phyloP scores from a whole-genome alignment of 345 rosid genomes.

The Psidium friedrichsthalianum region DNA sequence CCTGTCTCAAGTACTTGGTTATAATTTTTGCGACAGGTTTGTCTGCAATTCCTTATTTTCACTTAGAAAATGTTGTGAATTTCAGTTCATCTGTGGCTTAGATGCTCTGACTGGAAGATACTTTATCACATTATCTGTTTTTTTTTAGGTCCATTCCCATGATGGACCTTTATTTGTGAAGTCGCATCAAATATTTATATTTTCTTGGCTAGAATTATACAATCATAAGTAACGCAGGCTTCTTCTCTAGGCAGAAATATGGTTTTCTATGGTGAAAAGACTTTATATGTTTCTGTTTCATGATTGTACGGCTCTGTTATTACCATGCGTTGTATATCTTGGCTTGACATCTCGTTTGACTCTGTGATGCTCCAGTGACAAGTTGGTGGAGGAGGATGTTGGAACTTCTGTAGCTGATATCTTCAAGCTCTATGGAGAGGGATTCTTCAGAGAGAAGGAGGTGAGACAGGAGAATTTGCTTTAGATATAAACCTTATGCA shows the following conservation, averaged over 20 bases:
- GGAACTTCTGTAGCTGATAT: constrained; percentile 74
- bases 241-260: not conserved
- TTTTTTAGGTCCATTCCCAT: not conserved
- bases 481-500: not conserved
- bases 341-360: not conserved
- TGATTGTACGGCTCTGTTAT: not conserved
- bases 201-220: not conserved
- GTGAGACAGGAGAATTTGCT: constrained; percentile 15
- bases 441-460: constrained; percentile 86
- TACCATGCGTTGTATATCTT: not conserved
- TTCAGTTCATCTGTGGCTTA: not conserved
- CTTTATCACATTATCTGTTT: not conserved
- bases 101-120: not conserved
- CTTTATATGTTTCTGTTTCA: not conserved
- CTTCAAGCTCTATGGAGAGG: constrained; percentile 70
- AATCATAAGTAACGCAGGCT: not conserved
- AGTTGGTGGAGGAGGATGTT: constrained; percentile 51
- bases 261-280: not conserved
- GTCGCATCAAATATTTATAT: not conserved
- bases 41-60: constrained; percentile 3
- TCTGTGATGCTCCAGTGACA: constrained; percentile 32
- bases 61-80: not conserved
- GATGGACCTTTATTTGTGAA: not conserved
- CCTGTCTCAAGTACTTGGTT: constrained; percentile 56
- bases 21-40: constrained; percentile 79